phyloP scores from a whole-genome alignment of 148 eudicot genomes.

The Vaccinium macrocarpon region DNA sequence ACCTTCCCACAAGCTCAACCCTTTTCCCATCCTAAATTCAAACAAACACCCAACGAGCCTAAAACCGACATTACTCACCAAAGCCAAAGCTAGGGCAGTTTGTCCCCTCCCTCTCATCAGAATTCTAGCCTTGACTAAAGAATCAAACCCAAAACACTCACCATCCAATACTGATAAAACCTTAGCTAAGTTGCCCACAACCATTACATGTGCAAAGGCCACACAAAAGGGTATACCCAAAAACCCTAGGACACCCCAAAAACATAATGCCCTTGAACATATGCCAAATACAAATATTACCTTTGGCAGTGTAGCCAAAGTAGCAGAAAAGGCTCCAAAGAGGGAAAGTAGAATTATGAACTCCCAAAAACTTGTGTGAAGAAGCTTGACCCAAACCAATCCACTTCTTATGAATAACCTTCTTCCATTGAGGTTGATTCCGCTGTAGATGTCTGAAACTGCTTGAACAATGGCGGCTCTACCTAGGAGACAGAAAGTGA shows the following conservation, averaged over 20 bases:
- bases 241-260: slow-evolving; percentile 17
- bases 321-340: slow-evolving; percentile 7
- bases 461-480: slow-evolving; percentile 18
- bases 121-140: neutral
- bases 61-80: slow-evolving; percentile 15
- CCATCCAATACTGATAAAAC: neutral
- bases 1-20: slow-evolving; percentile 18
- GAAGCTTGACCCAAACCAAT: slow-evolving; percentile 17
- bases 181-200: neutral
- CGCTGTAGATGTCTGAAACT: slow-evolving; percentile 15
- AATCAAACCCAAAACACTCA: neutral
- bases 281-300: neutral
- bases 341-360: slow-evolving; percentile 1
- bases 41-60: slow-evolving; percentile 17
- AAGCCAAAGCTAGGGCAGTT: slow-evolving; percentile 9
- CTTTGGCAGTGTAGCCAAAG: slow-evolving; percentile 12
- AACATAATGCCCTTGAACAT: neutral
- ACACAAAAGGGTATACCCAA: slow-evolving; percentile 19
- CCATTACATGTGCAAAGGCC: slow-evolving; percentile 14
- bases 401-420: slow-evolving; percentile 11
- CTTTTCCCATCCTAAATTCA: slow-evolving; percentile 16
- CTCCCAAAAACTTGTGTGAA: slow-evolving; percentile 16
- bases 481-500: slow-evolving; percentile 19
- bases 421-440: slow-evolving; percentile 5
- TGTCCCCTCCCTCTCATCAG: slow-evolving; percentile 11